phyloP scores from a whole-genome alignment of 306 rosid genomes.

The Fragaria vesca region DNA sequence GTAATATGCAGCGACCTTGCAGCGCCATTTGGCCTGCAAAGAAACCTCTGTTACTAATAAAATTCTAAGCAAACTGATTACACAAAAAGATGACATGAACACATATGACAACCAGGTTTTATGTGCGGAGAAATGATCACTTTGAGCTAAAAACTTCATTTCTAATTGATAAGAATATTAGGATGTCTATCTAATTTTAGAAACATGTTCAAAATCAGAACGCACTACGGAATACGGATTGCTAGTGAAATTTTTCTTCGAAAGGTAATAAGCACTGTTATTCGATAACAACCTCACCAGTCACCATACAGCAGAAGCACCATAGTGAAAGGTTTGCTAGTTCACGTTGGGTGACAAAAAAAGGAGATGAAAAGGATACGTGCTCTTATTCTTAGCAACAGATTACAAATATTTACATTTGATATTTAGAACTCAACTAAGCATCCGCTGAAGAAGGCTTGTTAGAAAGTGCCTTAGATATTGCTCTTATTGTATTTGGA shows the following conservation, averaged over 20 bases:
- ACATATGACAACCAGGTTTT: too few species aligned
- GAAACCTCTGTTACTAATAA: too few species aligned
- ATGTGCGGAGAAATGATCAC: too few species aligned
- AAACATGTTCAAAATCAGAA: too few species aligned
- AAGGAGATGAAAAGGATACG: neutral
- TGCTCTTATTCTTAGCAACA: neutral
- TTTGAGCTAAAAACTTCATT: too few species aligned
- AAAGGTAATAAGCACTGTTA: neutral
- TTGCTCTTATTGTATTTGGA: conserved; percentile 76
- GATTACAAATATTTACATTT: neutral
- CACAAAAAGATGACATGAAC: too few species aligned
- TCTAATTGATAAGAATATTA: too few species aligned
- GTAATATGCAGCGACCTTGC: too few species aligned
- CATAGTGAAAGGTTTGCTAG: neutral
- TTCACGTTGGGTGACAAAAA: neutral
- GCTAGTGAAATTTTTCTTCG: neutral
- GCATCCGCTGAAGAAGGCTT: conserved; percentile 13
- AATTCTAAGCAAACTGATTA: too few species aligned
- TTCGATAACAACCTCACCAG: neutral
- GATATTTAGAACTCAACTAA: neutral
- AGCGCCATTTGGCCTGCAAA: too few species aligned
- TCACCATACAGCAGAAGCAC: neutral
- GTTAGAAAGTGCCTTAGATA: conserved; percentile 41
- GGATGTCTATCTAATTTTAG: too few species aligned
- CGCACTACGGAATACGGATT: neutral